These are phyloP conservation scores for Inga oerstediana DNA, from an alignment of 306 rosid species.

Conservation along the genomic window DNA sequence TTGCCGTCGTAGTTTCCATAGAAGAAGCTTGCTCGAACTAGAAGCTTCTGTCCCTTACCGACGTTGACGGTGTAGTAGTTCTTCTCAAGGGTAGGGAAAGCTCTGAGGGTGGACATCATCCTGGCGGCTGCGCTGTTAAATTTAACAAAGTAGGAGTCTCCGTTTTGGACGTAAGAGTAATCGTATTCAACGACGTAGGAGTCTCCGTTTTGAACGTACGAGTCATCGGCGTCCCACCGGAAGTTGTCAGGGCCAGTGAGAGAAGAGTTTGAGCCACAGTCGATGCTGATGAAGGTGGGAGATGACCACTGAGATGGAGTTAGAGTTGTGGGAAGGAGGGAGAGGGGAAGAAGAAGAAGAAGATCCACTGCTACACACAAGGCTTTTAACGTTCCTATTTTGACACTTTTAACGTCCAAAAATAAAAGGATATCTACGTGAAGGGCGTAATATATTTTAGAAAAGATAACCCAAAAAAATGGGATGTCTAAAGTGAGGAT, in stretches of 20 bases:
- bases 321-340: background rate
- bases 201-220: too few species aligned
- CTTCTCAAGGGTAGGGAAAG: conserved; percentile 8
- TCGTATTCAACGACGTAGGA: too few species aligned
- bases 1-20: conserved; percentile 37
- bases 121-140: background rate
- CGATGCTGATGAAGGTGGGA: conserved; percentile 29
- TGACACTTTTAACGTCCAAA: too few species aligned
- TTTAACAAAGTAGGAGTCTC: background rate
- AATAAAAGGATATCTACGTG: too few species aligned
- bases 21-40: conserved; percentile 31
- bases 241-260: background rate
- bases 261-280: conserved; percentile 31
- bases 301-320: background rate
- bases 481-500: too few species aligned
- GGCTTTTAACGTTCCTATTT: too few species aligned
- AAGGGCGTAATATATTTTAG: too few species aligned
- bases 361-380: too few species aligned
- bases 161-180: conserved; percentile 6
- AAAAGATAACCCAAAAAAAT: too few species aligned
- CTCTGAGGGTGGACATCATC: background rate
- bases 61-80: conserved; percentile 31
- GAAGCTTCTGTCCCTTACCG: conserved; percentile 4
- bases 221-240: conserved; percentile 26
- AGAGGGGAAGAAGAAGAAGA: background rate